Evolutionary conservation across 352 stramenopile genomes (phyloP).

Genomic region (Aphanomyces stellatus): DNA sequence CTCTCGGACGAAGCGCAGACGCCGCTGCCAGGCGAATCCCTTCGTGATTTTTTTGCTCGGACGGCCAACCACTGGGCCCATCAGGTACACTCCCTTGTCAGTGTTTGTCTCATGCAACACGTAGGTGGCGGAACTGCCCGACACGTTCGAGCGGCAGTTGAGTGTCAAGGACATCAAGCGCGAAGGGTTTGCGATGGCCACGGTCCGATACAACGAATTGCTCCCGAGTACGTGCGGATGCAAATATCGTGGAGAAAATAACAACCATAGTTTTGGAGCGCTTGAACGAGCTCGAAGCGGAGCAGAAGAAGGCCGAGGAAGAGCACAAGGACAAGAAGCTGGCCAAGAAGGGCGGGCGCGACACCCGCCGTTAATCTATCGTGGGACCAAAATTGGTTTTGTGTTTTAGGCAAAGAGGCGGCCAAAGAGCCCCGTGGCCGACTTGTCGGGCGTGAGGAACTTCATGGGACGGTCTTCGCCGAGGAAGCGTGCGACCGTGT

Average conservation of each 20-base stretch:
- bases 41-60: conserved; percentile 83
- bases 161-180: conserved; percentile 84
- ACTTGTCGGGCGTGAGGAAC: conserved; percentile 73
- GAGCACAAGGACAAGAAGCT: conserved; percentile 56
- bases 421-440: conserved; percentile 66
- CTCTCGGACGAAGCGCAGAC: conserved; percentile 61
- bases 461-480: conserved; percentile 80
- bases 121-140: conserved; percentile 45
- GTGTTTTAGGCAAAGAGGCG: conserved; percentile 46
- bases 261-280: conserved; percentile 54
- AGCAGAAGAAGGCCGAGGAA: conserved; percentile 73
- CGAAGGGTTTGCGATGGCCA: conserved; percentile 63
- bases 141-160: conserved; percentile 58
- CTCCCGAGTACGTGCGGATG: conserved; percentile 38
- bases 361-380: conserved; percentile 40
- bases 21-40: conserved; percentile 71
- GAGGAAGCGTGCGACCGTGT: conserved; percentile 87
- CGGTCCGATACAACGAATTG: conserved; percentile 72
- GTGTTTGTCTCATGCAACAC: too few species aligned
- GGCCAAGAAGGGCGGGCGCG: conserved; percentile 50
- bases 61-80: conserved; percentile 59
- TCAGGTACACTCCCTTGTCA: too few species aligned
- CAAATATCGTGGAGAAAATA: background rate
- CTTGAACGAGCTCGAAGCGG: conserved; percentile 65
- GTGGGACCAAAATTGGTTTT: background rate